Percentiles rank a stretch among this genome's conserved stretches.
Evolutionary conservation across 2,329 filamentous ascomycete genomes (phyloP).

Genomic region (Alternaria solani): DNA sequence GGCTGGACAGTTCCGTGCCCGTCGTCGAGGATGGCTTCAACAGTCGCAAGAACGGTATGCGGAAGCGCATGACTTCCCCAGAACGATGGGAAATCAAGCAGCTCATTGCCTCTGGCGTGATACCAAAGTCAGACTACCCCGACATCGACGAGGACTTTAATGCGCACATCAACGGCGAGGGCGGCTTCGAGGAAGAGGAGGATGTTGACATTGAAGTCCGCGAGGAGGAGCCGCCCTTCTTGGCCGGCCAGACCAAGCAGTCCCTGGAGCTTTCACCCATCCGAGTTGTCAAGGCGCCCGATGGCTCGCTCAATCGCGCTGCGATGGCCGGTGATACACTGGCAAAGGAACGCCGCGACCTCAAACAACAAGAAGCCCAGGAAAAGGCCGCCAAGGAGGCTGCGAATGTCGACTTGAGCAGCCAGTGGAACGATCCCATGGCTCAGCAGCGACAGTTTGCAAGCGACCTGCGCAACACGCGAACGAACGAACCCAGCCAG

Average conservation of each 20-base stretch:
- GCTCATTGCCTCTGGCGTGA: conserved; percentile 91
- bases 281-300: conserved; percentile 93
- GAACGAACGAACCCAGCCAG: conserved; percentile 67
- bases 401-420: conserved; percentile 80
- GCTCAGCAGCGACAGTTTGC: conserved; percentile 89
- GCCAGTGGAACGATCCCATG: conserved; percentile 98
- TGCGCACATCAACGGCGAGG: conserved; percentile 83
- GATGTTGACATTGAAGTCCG: conserved; percentile 96
- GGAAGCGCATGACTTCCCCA: conserved; percentile 94
- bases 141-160: conserved; percentile 95
- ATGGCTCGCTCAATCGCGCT: conserved; percentile 96
- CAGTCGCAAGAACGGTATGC: conserved; percentile 60
- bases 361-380: conserved; percentile 87
- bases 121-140: conserved; percentile 91
- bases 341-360: conserved; percentile 87
- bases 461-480: conserved; percentile 76
- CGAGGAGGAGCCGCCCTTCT: conserved; percentile 95
- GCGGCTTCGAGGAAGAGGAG: conserved; percentile 89
- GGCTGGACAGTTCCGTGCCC: conserved; percentile 61
- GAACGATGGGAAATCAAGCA: conserved; percentile 98
- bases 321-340: conserved; percentile 92
- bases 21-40: conserved; percentile 69
- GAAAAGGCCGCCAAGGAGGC: conserved; percentile 77
- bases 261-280: conserved; percentile 95
- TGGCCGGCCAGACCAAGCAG: conserved; percentile 95